phyloP scores from a whole-genome alignment of 768 basidiomycete genomes.

The Kondoa subrosea region DNA sequence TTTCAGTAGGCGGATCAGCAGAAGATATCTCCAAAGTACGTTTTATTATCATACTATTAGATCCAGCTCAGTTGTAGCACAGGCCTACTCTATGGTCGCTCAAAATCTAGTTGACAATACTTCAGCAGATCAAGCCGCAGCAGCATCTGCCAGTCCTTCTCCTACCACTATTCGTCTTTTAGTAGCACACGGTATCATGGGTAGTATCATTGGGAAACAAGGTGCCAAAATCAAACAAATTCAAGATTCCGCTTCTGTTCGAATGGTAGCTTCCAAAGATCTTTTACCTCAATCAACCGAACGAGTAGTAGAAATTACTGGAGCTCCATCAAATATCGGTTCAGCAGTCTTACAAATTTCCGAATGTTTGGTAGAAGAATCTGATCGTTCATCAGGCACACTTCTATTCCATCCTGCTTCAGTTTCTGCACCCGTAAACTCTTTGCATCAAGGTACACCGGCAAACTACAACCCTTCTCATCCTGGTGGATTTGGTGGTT shows the following conservation, averaged over 20 bases:
- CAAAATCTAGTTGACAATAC: conserved; percentile 44
- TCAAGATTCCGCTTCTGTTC: conserved; percentile 83
- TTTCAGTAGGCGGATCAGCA: conserved; percentile 79
- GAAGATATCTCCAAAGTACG: conserved; percentile 79
- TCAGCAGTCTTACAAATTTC: conserved; percentile 90
- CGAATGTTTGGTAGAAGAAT: conserved; percentile 86
- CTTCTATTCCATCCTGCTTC: conserved; percentile 88
- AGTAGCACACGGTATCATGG: conserved; percentile 99
- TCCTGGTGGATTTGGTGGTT: background rate
- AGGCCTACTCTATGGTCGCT: conserved; percentile 89
- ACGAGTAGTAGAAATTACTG: conserved; percentile 94
- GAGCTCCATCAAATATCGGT: conserved; percentile 76
- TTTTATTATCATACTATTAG: background rate
- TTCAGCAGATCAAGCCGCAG: conserved; percentile 49
- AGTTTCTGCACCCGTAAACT: conserved; percentile 29
- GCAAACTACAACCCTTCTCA: background rate
- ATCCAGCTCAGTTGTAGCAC: background rate
- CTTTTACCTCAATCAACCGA: conserved; percentile 99
- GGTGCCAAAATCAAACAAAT: conserved; percentile 99
- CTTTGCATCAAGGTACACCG: background rate
- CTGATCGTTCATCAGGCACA: conserved; percentile 83
- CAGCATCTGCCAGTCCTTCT: conserved; percentile 35
- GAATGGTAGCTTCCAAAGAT: conserved; percentile 97
- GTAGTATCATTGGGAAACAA: conserved; percentile 79
- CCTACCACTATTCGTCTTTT: conserved; percentile 89